Evolutionary conservation across 1,139 yeast genomes (phyloP), one percentile per base, ranked within the genome.

Genomic region (Yamadazyma trypodendri): DNA sequence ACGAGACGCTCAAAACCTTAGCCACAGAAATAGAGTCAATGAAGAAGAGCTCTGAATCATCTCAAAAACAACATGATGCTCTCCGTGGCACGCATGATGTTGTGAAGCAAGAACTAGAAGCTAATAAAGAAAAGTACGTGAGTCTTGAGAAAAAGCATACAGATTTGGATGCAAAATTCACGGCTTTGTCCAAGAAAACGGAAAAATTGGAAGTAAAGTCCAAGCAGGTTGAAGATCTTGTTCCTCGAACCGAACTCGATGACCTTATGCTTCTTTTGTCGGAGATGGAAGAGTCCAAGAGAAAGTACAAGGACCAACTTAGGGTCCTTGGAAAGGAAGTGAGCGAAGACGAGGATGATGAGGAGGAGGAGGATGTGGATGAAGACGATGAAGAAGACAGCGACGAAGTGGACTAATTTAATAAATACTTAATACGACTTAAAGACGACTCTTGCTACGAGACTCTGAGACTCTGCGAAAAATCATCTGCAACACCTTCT

Each of bases 201-300:
- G 20, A 15, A 12, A 10, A 14, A 6, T 16, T 27, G 20, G 4
- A 27, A 12, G 29, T 10, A 6, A 15, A 27, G 5, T 6, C 17
- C 27, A 22, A 31, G 24, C 14, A 24, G 20, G 6, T 15, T 4
- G 28, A 49, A 29, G 48, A 51, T 13, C 43, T 48, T 51, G 84
- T 79, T 12, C 76, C 82, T 0, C 77, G 71, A 48, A 56, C 77
- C 2, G 95, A 86, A 35, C 56, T 84, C 11, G 96, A 88, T 52
- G 95, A 86, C 41, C 60, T 87, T 44, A 77, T 87, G 81, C 63
- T 85, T 30, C 63, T 87, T 30, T 77, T 88, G 61, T 72, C 84
- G 11, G 95, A 85, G 32, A 63, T 85, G 53, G 94, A 85, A 47
- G 92, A 85, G 35, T 75, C 75, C 43, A 81, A 76, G 42, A 69